Evolutionary conservation across 768 basidiomycete genomes (phyloP), one percentile per base, ranked within the genome.

Genomic region (Strobilomyces echinocephalus): DNA sequence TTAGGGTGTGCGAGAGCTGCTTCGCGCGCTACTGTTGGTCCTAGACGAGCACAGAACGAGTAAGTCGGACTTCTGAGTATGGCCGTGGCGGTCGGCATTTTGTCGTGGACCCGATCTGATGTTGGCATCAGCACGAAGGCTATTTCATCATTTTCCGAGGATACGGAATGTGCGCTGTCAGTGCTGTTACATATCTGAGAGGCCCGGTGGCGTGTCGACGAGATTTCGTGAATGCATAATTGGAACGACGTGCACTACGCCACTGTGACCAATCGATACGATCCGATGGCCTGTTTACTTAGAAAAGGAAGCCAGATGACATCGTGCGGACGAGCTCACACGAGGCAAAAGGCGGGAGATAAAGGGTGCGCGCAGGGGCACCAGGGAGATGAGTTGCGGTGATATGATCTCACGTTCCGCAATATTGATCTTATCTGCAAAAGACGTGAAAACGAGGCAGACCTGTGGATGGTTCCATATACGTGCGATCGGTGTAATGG

Each of bases 21-120:
- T 67, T 72, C 38, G 48, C 28, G 38, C 52, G 70, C 21, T 72
- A 72, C 38, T 72, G 71, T 40, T 72, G 69, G 72, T 12, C 49
- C 36, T 43, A 16, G 42, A 10, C 7, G 28, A 9, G 21, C 16
- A 28, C 38, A 10, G 26, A n/a, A 35, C 35, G 46, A 26, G 46
- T 35, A 26, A 21, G 48, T 18, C 43, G 59, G 24, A 24, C 44
- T 42, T 53, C 52, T 52, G 54, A 43, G 49, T 34, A 51, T 31
- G 16, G n/a, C 51, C 53, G 53, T 46, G 52, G 49, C 50, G 28
- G 49, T 59, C 55, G 48, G 57, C 39, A 26, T 38, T 42, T 38
- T 31, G 55, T 30, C 43, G 18, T 42, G 38, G 52, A 54, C 59
- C 57, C 63, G 60, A 65, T 62, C 54, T 55, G 21, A 36, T 35